phyloP scores from a whole-genome alignment of 495 filamentous ascomycete genomes.

The Rusavskia elegans region DNA sequence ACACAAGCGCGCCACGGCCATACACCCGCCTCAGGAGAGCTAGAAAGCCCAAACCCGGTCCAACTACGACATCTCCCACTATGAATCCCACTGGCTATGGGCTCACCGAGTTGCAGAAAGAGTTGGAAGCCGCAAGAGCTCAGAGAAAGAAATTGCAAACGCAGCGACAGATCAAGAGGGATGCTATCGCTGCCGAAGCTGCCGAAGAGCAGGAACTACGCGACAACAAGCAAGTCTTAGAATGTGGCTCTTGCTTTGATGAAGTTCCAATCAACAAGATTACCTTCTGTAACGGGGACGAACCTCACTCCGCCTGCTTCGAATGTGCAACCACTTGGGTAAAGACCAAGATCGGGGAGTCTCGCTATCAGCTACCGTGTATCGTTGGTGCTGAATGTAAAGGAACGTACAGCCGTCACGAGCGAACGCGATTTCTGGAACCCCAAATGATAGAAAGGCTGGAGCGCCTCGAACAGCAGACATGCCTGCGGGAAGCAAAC shows the following conservation, averaged over 20 bases:
- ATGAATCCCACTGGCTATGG: conserved; percentile 12
- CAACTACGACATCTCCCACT: conserved; percentile 7
- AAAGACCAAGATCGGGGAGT: conserved; percentile 48
- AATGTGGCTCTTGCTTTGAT: conserved; percentile 57
- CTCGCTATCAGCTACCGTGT: conserved; percentile 42
- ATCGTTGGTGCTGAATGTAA: conserved; percentile 36
- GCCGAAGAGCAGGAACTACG: conserved; percentile 30
- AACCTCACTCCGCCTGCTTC: conserved; percentile 52
- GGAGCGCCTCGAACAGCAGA: conserved; percentile 52
- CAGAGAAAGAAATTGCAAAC: conserved; percentile 10
- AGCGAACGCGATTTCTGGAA: conserved; percentile 41
- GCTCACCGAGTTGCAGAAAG: conserved; percentile 13
- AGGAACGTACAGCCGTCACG: conserved; percentile 28
- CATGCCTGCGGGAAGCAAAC: conserved; percentile 45
- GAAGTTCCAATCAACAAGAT: conserved; percentile 49
- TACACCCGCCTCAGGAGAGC: conserved; percentile 18
- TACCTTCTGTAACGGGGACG: conserved; percentile 45
- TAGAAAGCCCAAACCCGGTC: conserved; percentile 8
- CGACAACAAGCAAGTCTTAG: conserved; percentile 25
- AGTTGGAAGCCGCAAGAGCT: conserved; percentile 20
- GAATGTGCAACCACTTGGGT: conserved; percentile 47
- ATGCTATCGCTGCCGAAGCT: conserved; percentile 19
- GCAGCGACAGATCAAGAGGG: conserved; percentile 8
- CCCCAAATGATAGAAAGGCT: conserved; percentile 38
- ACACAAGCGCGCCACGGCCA: conserved; percentile 11